A percentile compares a stretch with the other conserved stretches of the same genome.
phyloP scores from a whole-genome alignment of 306 rosid species.

The Fragaria iinumae region DNA sequence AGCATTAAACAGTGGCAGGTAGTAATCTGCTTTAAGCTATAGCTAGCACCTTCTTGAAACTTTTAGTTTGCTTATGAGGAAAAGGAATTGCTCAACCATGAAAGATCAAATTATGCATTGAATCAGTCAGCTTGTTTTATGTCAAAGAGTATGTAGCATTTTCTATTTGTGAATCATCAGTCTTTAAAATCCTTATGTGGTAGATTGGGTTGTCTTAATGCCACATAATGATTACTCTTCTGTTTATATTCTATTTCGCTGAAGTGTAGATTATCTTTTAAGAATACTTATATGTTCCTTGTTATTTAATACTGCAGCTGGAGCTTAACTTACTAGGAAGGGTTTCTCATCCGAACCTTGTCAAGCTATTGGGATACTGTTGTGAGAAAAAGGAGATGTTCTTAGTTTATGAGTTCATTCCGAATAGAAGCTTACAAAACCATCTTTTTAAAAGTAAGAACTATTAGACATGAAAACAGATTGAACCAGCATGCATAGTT shows the following conservation, averaged over 20 bases:
- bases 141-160: background rate
- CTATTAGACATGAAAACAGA: background rate
- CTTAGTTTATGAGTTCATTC: conserved; percentile 82
- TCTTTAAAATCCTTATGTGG: background rate
- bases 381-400: conserved; percentile 57
- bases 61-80: background rate
- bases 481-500: background rate
- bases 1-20: conserved; percentile 84
- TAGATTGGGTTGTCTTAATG: background rate
- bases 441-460: background rate
- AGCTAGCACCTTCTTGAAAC: background rate
- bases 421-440: conserved; percentile 39
- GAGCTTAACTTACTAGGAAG: conserved; percentile 76
- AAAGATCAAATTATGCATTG: background rate
- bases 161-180: background rate
- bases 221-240: background rate
- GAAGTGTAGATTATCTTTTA: background rate
- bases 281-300: background rate
- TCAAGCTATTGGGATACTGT: conserved; percentile 74
- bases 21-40: background rate
- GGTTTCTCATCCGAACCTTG: conserved; percentile 80
- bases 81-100: background rate
- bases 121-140: background rate
- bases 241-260: background rate
- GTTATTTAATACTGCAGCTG: conserved; percentile 47